Conservation (phyloP, 75 land plant species). For the Sequoiadendron giganteum region DNA sequence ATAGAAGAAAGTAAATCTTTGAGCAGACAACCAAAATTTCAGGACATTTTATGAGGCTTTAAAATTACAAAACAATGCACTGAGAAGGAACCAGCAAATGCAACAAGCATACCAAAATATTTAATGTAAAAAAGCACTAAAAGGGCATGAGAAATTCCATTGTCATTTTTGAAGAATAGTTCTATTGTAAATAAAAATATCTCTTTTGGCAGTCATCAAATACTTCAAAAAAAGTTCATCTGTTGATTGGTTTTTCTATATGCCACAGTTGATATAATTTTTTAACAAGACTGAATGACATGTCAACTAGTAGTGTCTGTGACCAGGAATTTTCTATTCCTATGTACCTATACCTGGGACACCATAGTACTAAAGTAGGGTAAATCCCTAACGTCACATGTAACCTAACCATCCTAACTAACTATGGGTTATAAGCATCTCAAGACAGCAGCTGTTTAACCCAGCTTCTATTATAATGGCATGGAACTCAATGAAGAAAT, state of each 20-base stretch:
- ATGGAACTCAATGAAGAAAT: background rate
- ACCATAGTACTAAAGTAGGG: background rate
- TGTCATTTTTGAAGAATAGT: background rate
- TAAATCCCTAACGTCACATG: background rate
- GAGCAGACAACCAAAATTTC: background rate
- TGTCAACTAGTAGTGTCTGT: background rate
- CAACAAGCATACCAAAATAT: background rate
- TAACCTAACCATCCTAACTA: background rate
- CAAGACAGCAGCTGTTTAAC: background rate
- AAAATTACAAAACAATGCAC: background rate
- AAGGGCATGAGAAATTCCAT: background rate
- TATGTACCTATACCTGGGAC: background rate
- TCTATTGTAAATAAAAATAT: background rate
- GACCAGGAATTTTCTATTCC: background rate
- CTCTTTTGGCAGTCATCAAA: background rate
- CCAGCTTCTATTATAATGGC: background rate
- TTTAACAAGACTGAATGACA: background rate
- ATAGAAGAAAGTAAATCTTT: background rate
- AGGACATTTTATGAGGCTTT: background rate
- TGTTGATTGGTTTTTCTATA: background rate
- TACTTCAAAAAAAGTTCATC: background rate
- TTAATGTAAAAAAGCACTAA: background rate
- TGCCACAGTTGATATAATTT: background rate
- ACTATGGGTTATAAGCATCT: background rate
- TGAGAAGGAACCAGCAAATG: background rate